Base-by-base conservation (phyloP, 2,329 filamentous ascomycete genomes). In the Fusarium pseudocircinatum region DNA sequence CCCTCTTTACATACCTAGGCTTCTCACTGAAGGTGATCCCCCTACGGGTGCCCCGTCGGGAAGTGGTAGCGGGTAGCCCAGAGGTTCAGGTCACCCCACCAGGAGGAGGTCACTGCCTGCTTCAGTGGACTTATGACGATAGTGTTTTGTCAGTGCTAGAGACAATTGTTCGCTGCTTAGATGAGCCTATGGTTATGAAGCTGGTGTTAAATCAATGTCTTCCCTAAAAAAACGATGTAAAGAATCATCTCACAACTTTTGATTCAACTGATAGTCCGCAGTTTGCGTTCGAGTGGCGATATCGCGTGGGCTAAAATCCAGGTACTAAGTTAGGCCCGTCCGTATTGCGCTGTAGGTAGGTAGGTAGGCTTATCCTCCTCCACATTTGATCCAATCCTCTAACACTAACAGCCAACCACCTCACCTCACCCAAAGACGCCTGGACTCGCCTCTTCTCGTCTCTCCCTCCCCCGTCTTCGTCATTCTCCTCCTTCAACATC, bases 261-360 rank as follows among this genome's bases (percentile, higher is more conserved):
- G 16, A 37, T 37, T 37, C 15, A 49, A 49, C 42, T 36, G n/a
- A 46, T 16, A 44, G 50, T 34, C 22, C n/a, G 24, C 42, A 56
- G 46, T 63, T 36, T 60, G 53, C 30, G 24, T 28, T 50, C 32
- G 36, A 28, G 73, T 75, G 73, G 73, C 73, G 68, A 75, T 60
- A 53, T 75, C 68, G 67, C 73, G 59, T 75, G 64, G 64, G 71
- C 62, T 65, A 74, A 60, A 26, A 37, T 59, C 30, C 69, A 57
- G 10, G 11, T 69, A 58, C n/a, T n/a, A n/a, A n/a, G 50, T n/a
- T 52, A 37, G 32, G 32, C 32, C 32, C 36, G 26, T 54, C 36
- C 20, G 36, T 54, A 42, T 54, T 40, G 34, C 16, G 11, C 36
- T 54, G 24, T 39, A 53, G 26, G 26, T 28, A 28, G 26, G 26